Evolutionary conservation across 164 flowering plant species (phyloP).

Genomic region (Umbilicus rupestris): DNA sequence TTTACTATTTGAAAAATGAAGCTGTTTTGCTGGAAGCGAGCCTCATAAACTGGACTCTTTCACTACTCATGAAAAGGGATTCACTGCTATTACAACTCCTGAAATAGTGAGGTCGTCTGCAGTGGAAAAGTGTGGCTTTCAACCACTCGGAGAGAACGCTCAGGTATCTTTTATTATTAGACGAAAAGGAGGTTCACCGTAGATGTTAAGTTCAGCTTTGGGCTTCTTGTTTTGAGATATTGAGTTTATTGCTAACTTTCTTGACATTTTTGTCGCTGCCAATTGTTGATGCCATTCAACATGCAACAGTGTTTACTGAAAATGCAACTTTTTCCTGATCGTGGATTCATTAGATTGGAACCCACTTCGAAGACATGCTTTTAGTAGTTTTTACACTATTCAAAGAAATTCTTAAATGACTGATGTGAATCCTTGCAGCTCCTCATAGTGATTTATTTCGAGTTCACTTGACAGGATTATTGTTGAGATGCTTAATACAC

Average conservation of each 20-base stretch:
- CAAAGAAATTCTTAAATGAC: too few species aligned
- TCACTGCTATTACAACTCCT: constrained; percentile 71
- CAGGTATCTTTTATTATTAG: constrained; percentile 41
- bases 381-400: too few species aligned
- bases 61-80: constrained; percentile 77
- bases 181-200: not conserved
- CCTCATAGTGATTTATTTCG: too few species aligned
- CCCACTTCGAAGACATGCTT: not conserved
- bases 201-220: not conserved
- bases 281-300: not conserved
- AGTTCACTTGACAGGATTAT: too few species aligned
- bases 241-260: not conserved
- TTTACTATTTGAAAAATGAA: constrained; percentile 91
- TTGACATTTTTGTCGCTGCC: not conserved
- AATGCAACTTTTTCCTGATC: not conserved
- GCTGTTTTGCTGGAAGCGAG: constrained; percentile 89
- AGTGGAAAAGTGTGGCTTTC: constrained; percentile 95
- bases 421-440: too few species aligned
- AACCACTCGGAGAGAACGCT: constrained; percentile 90
- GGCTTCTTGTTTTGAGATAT: not conserved
- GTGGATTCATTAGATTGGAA: too few species aligned
- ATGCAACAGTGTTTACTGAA: not conserved
- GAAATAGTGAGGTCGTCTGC: constrained; percentile 81
- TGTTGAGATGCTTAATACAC: not conserved
- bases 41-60: constrained; percentile 84